A percentile compares a stretch with the other conserved stretches of the same genome.
These are phyloP conservation scores for Nicotiana paniculata DNA, from an alignment of 257 asterid genomes.

Conservation along the genomic window DNA sequence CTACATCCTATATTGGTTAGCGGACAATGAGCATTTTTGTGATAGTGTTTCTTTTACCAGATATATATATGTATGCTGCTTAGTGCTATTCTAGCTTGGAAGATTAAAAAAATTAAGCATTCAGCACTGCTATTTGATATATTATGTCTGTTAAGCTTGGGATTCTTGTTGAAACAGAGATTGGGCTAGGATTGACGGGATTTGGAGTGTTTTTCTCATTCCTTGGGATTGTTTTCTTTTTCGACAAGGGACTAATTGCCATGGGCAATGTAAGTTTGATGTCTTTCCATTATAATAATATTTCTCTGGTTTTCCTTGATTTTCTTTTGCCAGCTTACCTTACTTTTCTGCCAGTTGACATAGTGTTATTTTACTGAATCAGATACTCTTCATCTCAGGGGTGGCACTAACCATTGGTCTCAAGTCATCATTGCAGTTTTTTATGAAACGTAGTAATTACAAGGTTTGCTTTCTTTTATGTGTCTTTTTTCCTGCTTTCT, in stretches of 20 bases:
- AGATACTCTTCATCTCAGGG: slow-evolving; percentile 95
- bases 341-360: background rate
- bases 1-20: background rate
- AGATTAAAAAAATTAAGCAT: background rate
- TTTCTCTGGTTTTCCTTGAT: slow-evolving; percentile 1
- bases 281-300: slow-evolving; percentile 4
- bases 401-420: slow-evolving; percentile 84
- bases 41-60: background rate
- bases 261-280: slow-evolving; percentile 79
- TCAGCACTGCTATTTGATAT: background rate
- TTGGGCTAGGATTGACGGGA: slow-evolving; percentile 94
- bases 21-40: background rate
- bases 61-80: background rate
- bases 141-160: slow-evolving; percentile 13
- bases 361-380: slow-evolving; percentile 23
- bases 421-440: slow-evolving; percentile 82
- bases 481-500: background rate
- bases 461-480: slow-evolving; percentile 43
- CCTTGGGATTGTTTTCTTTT: slow-evolving; percentile 78
- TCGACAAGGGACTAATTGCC: slow-evolving; percentile 88
- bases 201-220: slow-evolving; percentile 84
- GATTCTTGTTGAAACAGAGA: slow-evolving; percentile 49
- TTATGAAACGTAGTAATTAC: slow-evolving; percentile 73
- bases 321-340: slow-evolving; percentile 7
- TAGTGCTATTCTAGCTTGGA: background rate